These are phyloP conservation scores for Geoglossum cookeanum DNA, from an alignment of 2,329 filamentous ascomycete species.

Conservation along the genomic window DNA sequence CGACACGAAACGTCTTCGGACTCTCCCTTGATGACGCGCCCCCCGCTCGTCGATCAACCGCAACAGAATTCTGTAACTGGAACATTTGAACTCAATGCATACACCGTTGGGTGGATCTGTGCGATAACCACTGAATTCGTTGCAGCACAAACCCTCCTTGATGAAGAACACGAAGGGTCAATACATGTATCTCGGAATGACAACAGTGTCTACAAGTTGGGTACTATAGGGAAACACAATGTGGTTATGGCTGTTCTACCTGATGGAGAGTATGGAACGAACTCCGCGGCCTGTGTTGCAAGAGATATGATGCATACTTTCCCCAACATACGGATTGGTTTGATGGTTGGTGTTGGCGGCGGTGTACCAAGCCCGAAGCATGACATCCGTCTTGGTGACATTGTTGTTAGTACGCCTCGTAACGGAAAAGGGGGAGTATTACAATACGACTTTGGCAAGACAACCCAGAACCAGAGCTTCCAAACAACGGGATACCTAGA, in stretches of 20 bases:
- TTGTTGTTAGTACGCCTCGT: too few relatives aligned
- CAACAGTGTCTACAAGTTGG: slow-evolving; percentile 16
- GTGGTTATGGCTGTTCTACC: slow-evolving; percentile 9
- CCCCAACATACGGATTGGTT: slow-evolving; percentile 9
- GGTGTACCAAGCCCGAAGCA: not conserved
- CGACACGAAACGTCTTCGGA: too few relatives aligned
- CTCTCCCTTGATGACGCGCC: too few relatives aligned
- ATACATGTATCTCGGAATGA: slow-evolving; percentile 4
- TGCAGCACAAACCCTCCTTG: slow-evolving; percentile 22
- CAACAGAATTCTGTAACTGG: too few relatives aligned
- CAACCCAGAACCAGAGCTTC: too few relatives aligned
- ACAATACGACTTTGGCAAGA: too few relatives aligned
- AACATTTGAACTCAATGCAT: slow-evolving; percentile 9
- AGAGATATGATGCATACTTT: slow-evolving; percentile 16
- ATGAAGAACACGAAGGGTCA: slow-evolving; percentile 18
- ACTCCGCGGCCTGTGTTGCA: slow-evolving; percentile 17
- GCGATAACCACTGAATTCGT: slow-evolving; percentile 20
- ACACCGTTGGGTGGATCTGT: slow-evolving; percentile 28
- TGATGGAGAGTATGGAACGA: slow-evolving; percentile 15
- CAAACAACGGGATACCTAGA: too few relatives aligned
- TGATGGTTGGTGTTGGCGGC: not conserved
- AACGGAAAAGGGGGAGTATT: too few relatives aligned
- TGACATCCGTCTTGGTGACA: too few relatives aligned
- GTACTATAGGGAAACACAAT: slow-evolving; percentile 15
- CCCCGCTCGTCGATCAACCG: too few relatives aligned